These are phyloP conservation scores for Tolypocladium pustulatum DNA, from an alignment of 2,329 filamentous ascomycete genomes.

Conservation along the genomic window DNA sequence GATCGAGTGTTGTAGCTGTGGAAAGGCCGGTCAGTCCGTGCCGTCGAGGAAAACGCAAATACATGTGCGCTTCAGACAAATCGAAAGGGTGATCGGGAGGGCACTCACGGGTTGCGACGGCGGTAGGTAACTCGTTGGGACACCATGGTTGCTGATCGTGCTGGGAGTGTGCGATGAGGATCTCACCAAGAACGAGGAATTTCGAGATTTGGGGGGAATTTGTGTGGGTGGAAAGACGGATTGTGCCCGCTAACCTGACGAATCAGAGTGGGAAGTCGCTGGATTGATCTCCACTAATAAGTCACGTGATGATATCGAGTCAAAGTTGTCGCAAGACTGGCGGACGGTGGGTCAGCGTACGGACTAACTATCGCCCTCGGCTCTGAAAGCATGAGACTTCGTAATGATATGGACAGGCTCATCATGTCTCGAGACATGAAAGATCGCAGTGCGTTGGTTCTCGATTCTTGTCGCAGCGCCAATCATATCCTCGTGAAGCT, in stretches of 20 bases:
- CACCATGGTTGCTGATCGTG: constrained; percentile 44
- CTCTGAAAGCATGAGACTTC: background rate
- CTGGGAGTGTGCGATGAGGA: constrained; percentile 24
- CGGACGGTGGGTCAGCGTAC: background rate
- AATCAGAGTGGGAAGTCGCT: constrained; percentile 19
- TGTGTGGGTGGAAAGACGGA: constrained; percentile 27
- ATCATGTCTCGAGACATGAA: background rate
- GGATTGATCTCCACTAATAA: background rate
- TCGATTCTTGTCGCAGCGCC: background rate
- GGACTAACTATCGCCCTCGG: background rate
- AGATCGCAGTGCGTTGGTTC: background rate
- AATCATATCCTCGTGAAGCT: background rate
- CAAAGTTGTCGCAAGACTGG: background rate
- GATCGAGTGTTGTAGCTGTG: constrained; percentile 92
- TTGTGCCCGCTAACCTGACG: constrained; percentile 26
- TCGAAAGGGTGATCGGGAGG: background rate
- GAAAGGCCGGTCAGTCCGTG: constrained; percentile 13
- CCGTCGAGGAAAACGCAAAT: constrained; percentile 1
- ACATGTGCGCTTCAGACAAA: constrained; percentile 2
- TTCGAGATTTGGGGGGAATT: constrained; percentile 32
- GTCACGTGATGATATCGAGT: background rate
- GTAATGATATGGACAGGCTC: background rate
- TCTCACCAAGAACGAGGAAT: constrained; percentile 26
- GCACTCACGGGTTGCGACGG: constrained; percentile 69
- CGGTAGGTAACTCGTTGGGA: constrained; percentile 56